Conservation (phyloP, 2,329 filamentous ascomycete genomes). For the Sclerotinia borealis region DNA sequence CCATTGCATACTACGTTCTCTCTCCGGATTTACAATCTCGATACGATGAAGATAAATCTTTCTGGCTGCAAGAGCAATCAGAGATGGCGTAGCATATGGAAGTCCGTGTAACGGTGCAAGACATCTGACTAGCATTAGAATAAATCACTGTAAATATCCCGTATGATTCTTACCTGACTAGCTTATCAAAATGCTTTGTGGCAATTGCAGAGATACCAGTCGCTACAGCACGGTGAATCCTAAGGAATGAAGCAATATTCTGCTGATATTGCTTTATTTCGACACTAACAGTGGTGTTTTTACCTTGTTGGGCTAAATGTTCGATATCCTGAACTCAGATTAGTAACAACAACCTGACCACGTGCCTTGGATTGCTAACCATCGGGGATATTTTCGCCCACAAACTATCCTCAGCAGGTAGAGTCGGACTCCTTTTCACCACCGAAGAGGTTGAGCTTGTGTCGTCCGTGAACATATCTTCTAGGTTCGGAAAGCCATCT, state of each 20-base stretch:
- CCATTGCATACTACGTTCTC: conserved; percentile 88
- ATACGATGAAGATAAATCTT: conserved; percentile 90
- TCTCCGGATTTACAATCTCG: conserved; percentile 57
- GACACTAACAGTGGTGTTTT: conserved; percentile 58
- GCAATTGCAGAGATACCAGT: conserved; percentile 72
- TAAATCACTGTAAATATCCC: not conserved
- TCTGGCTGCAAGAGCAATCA: conserved; percentile 73
- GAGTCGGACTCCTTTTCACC: conserved; percentile 27
- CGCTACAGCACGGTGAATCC: conserved; percentile 78
- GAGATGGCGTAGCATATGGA: conserved; percentile 74
- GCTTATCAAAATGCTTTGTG: conserved; percentile 67
- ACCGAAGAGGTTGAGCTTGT: conserved; percentile 31
- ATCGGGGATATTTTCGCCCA: conserved; percentile 26
- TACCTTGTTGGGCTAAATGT: conserved; percentile 42
- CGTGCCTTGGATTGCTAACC: conserved; percentile 15
- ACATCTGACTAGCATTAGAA: conserved; percentile 38
- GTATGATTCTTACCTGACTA: conserved; percentile 48
- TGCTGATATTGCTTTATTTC: conserved; percentile 80
- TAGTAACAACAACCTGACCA: conserved; percentile 9
- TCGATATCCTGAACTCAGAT: conserved; percentile 28
- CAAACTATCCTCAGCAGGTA: conserved; percentile 14
- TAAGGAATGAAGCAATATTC: conserved; percentile 81
- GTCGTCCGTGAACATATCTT: conserved; percentile 46
- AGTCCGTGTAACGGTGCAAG: conserved; percentile 78
- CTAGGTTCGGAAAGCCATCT: conserved; percentile 69